Conservation (phyloP, 352 stramenopile species). For the Pythium guiyangense region DNA sequence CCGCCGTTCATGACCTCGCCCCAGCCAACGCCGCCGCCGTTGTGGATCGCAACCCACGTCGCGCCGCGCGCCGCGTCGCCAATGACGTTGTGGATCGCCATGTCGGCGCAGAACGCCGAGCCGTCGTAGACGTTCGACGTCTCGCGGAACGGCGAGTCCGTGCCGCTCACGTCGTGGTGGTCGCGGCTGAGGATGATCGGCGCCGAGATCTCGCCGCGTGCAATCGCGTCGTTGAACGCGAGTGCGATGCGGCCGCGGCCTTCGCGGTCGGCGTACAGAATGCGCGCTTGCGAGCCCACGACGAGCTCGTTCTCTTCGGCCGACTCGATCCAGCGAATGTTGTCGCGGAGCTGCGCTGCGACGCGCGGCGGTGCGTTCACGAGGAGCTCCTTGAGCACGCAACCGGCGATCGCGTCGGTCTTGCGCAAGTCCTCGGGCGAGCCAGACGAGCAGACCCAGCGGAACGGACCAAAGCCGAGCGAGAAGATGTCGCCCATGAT, state of each 20-base stretch:
- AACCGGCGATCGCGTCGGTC: slow-evolving; percentile 71
- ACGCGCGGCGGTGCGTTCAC: slow-evolving; percentile 42
- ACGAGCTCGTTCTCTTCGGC: slow-evolving; percentile 84
- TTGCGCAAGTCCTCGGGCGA: slow-evolving; percentile 58
- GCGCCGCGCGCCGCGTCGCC: slow-evolving; percentile 78
- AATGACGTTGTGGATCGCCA: slow-evolving; percentile 89
- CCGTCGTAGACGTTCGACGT: slow-evolving; percentile 87
- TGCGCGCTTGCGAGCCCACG: slow-evolving; percentile 85
- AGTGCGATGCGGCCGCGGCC: slow-evolving; percentile 70
- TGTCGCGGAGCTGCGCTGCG: slow-evolving; percentile 75
- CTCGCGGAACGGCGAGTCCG: slow-evolving; percentile 86
- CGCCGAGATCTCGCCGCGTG: slow-evolving; percentile 50
- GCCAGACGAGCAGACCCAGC: slow-evolving; percentile 84
- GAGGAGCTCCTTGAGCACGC: slow-evolving; percentile 67
- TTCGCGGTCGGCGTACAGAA: slow-evolving; percentile 83
- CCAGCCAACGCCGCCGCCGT: slow-evolving; percentile 86
- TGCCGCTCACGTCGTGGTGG: slow-evolving; percentile 88
- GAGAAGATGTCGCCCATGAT: slow-evolving; percentile 92
- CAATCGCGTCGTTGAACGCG: slow-evolving; percentile 84
- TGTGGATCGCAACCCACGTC: slow-evolving; percentile 88
- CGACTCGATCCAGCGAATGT: slow-evolving; percentile 82
- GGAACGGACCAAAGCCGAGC: slow-evolving; percentile 87
- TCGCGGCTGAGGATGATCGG: slow-evolving; percentile 82
- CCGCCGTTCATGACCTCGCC: slow-evolving; percentile 87
- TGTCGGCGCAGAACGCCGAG: slow-evolving; percentile 84